Percentiles rank a stretch among this genome's conserved stretches.
These are phyloP conservation scores for Myrmaecium sp. DNA, from an alignment of 2,329 filamentous ascomycete species.

Conservation along the genomic window DNA sequence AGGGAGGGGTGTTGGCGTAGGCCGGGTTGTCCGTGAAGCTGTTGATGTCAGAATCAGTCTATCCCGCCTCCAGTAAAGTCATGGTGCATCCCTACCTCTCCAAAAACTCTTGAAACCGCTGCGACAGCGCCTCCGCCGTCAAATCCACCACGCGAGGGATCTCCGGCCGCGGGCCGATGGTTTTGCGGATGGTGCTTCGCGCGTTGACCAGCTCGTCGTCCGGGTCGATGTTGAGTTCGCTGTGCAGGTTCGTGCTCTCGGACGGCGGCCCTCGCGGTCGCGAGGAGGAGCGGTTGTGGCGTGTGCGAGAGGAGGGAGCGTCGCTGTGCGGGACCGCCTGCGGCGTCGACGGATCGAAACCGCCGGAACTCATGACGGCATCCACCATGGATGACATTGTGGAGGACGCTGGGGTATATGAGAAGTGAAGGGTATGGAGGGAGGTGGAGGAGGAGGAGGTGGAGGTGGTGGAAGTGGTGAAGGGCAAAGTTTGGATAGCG, in stretches of 20 bases:
- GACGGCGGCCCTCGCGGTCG: slow-evolving; percentile 36
- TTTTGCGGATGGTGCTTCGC: slow-evolving; percentile 29
- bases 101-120: slow-evolving; percentile 64
- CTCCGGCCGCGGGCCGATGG: slow-evolving; percentile 32
- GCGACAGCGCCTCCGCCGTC: slow-evolving; percentile 56
- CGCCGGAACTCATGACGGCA: slow-evolving; percentile 31
- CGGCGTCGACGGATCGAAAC: slow-evolving; percentile 13
- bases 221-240: slow-evolving; percentile 41
- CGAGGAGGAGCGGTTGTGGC: slow-evolving; percentile 33
- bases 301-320: slow-evolving; percentile 21
- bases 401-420: slow-evolving; percentile 3
- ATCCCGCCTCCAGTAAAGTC: background rate
- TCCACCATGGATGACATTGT: slow-evolving; percentile 37
- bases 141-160: slow-evolving; percentile 61
- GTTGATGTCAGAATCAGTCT: slow-evolving; percentile 3
- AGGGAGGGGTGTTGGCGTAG: slow-evolving; percentile 44
- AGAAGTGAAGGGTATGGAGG: slow-evolving; percentile 2
- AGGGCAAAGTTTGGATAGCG: too few species aligned
- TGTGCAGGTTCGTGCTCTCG: slow-evolving; percentile 32
- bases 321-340: too few species aligned
- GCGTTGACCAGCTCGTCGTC: slow-evolving; percentile 45
- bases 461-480: too few species aligned
- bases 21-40: slow-evolving; percentile 52
- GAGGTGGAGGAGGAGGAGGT: background rate
- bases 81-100: slow-evolving; percentile 40